Conservation (phyloP, 2,329 filamentous ascomycete species). For the Calonectria ilicicola region DNA sequence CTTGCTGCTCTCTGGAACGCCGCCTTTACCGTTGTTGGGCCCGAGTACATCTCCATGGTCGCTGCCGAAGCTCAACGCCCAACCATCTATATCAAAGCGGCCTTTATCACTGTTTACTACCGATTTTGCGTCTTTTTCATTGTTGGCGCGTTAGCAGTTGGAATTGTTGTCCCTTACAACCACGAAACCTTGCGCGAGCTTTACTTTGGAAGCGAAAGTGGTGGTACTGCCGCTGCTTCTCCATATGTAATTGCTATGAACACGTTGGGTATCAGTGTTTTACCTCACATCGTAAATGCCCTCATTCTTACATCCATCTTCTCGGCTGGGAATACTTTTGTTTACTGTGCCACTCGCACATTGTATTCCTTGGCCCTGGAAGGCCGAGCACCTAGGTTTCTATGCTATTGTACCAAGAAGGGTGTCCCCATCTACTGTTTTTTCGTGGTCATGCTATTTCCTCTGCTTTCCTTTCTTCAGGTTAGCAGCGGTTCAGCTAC, state of each 20-base stretch:
- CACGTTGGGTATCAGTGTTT: slow-evolving; percentile 62
- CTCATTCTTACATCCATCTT: slow-evolving; percentile 57
- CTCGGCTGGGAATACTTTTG: slow-evolving; percentile 63
- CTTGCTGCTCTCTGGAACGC: too few relatives aligned
- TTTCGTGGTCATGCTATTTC: slow-evolving; percentile 63
- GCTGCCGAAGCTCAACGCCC: too few relatives aligned
- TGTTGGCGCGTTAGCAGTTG: too few relatives aligned
- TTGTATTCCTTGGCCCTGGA: slow-evolving; percentile 64
- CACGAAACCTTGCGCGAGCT: too few relatives aligned
- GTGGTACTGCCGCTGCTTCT: slow-evolving; percentile 65
- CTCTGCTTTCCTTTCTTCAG: slow-evolving; percentile 62
- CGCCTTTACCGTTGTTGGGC: too few relatives aligned
- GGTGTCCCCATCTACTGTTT: slow-evolving; percentile 73
- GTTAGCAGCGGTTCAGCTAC: slow-evolving; percentile 60
- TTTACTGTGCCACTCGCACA: slow-evolving; percentile 62
- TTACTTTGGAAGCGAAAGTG: slow-evolving; percentile 52
- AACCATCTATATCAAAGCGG: too few relatives aligned
- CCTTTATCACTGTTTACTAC: too few relatives aligned
- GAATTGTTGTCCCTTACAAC: too few relatives aligned
- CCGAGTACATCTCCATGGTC: too few relatives aligned
- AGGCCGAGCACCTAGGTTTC: slow-evolving; percentile 61
- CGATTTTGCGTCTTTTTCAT: too few relatives aligned
- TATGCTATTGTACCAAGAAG: slow-evolving; percentile 68
- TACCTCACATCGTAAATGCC: slow-evolving; percentile 71
- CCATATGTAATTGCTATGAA: slow-evolving; percentile 74